Evolutionary conservation across 108 stramenopile genomes (phyloP), one percentile per base, ranked within the genome.

Genomic region (Pseudonitzschia pungens): DNA sequence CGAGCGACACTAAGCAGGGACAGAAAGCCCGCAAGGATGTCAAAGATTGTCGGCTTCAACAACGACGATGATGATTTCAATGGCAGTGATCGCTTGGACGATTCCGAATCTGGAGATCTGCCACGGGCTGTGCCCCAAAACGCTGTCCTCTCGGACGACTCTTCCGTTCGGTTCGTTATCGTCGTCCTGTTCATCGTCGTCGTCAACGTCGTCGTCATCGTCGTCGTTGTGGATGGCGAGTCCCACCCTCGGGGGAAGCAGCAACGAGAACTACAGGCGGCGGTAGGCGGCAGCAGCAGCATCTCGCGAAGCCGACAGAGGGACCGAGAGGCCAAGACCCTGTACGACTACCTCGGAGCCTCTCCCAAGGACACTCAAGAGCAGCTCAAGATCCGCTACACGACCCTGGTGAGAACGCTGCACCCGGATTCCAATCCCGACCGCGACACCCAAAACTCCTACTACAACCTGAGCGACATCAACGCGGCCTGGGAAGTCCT

Each of bases 331-430:
- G 66, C 31, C 42, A 67, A 21, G 24, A 69, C 42, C 42, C 44
- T 77, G 50, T 77, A 77, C 69, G 70, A 77, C n/a, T 54, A 71
- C 29, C 41, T 77, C 59, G 76, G 69, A 8, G 76, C 76, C 6
- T 58, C 53, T 14, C 76, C 65, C 18, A 65, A 44, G 62, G 76
- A 77, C 31, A 44, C 70, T 5, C 58, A 60, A 14, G 51, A 43
- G 28, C n/a, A 44, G 32, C 22, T 77, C 22, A 60, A 64, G 70
- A 31, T 28, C 9, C 52, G 58, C 20, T 77, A 71, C 45, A 24
- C 29, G 20, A 33, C 26, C 18, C 48, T 77, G 31, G 76, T 43
- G 7, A 10, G 33, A n/a, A 51, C 43, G 42, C 36, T 60, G 14
- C 76, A 77, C 59, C 76, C 76, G 31, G 76, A 77, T 71, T 50